phyloP scores from a whole-genome alignment of 225 moss, liverwort and hornwort species.

The Physcomitrium patens region DNA sequence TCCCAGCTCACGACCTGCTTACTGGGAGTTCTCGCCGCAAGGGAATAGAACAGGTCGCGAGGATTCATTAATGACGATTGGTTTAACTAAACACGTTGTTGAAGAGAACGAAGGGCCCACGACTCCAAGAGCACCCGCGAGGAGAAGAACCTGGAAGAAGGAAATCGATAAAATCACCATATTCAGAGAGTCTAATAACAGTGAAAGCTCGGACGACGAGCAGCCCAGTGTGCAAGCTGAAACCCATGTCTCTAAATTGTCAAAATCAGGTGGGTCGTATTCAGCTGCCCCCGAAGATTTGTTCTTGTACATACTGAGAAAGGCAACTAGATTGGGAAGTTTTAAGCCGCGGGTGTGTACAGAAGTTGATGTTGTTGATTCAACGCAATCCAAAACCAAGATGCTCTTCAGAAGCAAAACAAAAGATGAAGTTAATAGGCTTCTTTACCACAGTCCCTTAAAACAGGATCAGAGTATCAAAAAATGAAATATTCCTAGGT shows the following conservation, averaged over 20 bases:
- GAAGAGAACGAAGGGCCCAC: slow-evolving; percentile 20
- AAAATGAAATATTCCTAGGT: too few species aligned
- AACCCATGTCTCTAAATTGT: slow-evolving; percentile 8
- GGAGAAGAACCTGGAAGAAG: slow-evolving; percentile 39
- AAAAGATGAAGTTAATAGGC: slow-evolving; percentile 24
- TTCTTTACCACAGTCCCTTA: slow-evolving; percentile 26
- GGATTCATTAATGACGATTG: slow-evolving; percentile 15
- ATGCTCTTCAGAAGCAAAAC: slow-evolving; percentile 29
- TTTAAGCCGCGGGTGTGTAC: slow-evolving; percentile 43
- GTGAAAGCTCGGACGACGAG: slow-evolving; percentile 24
- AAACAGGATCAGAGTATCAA: neutral
- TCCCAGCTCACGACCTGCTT: slow-evolving; percentile 22
- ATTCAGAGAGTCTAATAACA: slow-evolving; percentile 30
- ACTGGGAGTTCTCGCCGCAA: slow-evolving; percentile 13
- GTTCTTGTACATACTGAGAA: slow-evolving; percentile 40
- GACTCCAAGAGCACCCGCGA: slow-evolving; percentile 1
- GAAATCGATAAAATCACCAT: slow-evolving; percentile 33
- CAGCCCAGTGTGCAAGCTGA: slow-evolving; percentile 3
- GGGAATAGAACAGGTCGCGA: slow-evolving; percentile 27
- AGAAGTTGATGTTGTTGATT: slow-evolving; percentile 40
- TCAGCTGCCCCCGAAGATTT: slow-evolving; percentile 32
- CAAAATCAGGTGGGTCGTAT: slow-evolving; percentile 2
- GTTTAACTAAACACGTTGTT: neutral
- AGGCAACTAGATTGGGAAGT: slow-evolving; percentile 39
- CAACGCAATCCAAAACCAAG: slow-evolving; percentile 27